Evolutionary conservation across 306 rosid species (phyloP), one percentile per base, ranked within the genome.

Genomic region (Psophocarpus tetragonolobus): DNA sequence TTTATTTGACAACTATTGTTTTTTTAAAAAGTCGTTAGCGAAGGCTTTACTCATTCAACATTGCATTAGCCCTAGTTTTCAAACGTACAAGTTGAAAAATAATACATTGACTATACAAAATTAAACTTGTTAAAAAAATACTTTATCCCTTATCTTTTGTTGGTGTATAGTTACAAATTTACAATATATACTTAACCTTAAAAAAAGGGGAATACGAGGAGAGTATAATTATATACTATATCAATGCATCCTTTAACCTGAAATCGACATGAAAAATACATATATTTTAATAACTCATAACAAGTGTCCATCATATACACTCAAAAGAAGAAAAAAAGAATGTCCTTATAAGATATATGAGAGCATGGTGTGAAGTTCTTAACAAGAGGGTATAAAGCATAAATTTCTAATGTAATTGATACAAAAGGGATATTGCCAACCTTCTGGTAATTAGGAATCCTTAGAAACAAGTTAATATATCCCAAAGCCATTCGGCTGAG

Each of bases 401-500:
- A 44, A 71, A 73, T 76, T 63, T 71, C 68, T 65, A 76, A 38
- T 35, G 42, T 73, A 62, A 39, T 47, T 56, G 80, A 81, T 63
- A 77, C 71, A 81, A 54, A 68, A 60, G 3, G 51, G 21, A 3
- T 47, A 50, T 29, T 27, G 60, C 81, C 80, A 56, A 51, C 54
- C 65, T 74, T 41, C 64, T 79, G 26, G 29, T 50, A 57, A 54
- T 75, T 17, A 60, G 71, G 71, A 66, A 4, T 75, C 69, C 32
- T 66, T 24, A 29, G 50, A 57, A 57, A 51, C 33, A 64, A 24
- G 38, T 88, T 61, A n/a, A n/a, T n/a, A 88, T 73, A 85, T 68
- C 84, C 65, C 71, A 33, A 85, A 88, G 77, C 87, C 85, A 23
- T 84, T 39, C 70, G 7, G 20, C 20, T 41, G 23, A 12, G 82